A percentile compares a stretch with the other conserved stretches of the same genome.
Conservation (phyloP, 208 protist genomes). For the Leishmania tropica region DNA sequence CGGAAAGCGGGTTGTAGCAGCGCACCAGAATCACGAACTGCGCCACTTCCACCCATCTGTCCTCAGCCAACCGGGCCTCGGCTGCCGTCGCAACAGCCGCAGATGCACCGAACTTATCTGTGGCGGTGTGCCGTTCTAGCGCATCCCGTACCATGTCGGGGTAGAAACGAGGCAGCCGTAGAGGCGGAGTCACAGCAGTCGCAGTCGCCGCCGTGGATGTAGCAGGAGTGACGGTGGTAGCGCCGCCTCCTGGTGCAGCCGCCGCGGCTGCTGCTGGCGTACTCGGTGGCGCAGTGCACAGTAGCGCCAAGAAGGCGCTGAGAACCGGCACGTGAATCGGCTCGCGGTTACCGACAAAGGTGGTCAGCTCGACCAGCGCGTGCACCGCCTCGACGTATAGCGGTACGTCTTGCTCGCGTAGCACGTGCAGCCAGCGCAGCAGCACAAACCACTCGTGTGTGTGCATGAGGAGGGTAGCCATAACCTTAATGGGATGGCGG, state of each 20-base stretch:
- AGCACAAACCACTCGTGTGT: conserved; percentile 78
- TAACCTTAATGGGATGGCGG: conserved; percentile 59
- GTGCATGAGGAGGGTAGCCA: conserved; percentile 83
- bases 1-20: conserved; percentile 26
- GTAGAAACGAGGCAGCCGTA: conserved; percentile 46
- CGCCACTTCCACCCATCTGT: conserved; percentile 63
- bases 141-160: conserved; percentile 61
- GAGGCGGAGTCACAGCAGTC: not conserved
- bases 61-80: conserved; percentile 23
- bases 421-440: conserved; percentile 51
- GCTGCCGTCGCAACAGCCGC: not conserved
- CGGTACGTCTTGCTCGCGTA: conserved; percentile 28
- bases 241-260: not conserved
- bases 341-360: conserved; percentile 84
- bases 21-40: conserved; percentile 75
- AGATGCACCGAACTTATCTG: not conserved
- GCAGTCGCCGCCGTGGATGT: conserved; percentile 1
- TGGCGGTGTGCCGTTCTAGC: conserved; percentile 31
- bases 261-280: conserved; percentile 8
- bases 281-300: not conserved
- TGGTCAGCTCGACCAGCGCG: conserved; percentile 74
- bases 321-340: conserved; percentile 82
- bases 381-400: conserved; percentile 60
- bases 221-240: not conserved
- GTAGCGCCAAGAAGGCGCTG: conserved; percentile 59